phyloP scores from a whole-genome alignment of 805 yeast species.

The Hanseniaspora meyeri region DNA sequence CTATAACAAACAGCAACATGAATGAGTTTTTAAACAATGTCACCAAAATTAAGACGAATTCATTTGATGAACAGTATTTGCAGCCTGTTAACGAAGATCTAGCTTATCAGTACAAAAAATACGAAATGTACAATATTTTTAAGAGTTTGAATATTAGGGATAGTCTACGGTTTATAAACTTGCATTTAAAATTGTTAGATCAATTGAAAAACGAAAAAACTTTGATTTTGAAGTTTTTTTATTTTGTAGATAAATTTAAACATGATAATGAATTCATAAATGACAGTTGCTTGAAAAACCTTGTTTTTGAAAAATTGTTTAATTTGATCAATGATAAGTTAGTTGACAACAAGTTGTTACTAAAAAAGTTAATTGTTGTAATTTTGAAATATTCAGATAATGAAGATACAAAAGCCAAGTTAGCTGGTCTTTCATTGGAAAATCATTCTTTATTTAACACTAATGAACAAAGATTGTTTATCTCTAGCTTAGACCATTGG shows the following conservation, averaged over 20 bases:
- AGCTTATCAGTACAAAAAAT: neutral
- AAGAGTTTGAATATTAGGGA: neutral
- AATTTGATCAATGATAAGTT: neutral
- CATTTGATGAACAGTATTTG: neutral
- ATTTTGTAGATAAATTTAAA: neutral
- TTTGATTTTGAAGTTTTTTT: neutral
- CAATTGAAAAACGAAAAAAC: neutral
- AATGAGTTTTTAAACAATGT: neutral
- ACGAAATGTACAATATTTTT: neutral
- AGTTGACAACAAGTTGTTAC: neutral
- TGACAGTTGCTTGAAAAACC: neutral
- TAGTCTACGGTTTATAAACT: neutral
- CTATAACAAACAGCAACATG: neutral
- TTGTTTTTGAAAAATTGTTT: neutral
- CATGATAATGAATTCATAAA: neutral
- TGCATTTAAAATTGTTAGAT: neutral
- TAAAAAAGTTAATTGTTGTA: neutral
- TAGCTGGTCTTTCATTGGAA: neutral
- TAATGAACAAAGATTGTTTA: neutral
- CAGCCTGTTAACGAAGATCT: constrained; percentile 4
- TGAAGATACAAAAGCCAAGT: neutral
- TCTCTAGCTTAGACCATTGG: neutral
- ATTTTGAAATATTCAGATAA: neutral
- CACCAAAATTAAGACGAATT: neutral
- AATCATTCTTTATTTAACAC: neutral